Evolutionary conservation across 208 protist species (phyloP).

Genomic region (Naegleria lovaniensis): DNA sequence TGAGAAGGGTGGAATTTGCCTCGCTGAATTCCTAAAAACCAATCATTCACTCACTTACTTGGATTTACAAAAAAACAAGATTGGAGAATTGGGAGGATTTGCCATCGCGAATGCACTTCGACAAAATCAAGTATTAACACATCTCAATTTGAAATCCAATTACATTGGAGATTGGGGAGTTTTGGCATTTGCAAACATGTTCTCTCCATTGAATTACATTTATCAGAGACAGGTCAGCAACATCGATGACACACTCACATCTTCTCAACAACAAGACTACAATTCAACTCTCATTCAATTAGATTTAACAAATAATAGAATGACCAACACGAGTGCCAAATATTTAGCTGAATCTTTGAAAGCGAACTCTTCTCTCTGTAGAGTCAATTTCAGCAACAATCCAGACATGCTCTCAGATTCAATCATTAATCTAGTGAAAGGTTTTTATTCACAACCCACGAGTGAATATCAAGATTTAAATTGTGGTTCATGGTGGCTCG

Average conservation of each 20-base stretch:
- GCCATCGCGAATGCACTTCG: slow-evolving; percentile 61
- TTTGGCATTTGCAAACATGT: slow-evolving; percentile 37
- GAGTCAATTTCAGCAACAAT: not conserved
- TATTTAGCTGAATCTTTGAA: not conserved
- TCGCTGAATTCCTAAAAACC: slow-evolving; percentile 59
- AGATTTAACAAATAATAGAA: not conserved
- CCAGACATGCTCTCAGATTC: not conserved
- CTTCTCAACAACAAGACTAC: not conserved
- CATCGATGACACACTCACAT: too few species aligned
- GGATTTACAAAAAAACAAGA: slow-evolving; percentile 58
- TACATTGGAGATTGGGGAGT: slow-evolving; percentile 52
- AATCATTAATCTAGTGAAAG: not conserved
- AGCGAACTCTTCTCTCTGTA: not conserved
- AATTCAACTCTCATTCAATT: not conserved
- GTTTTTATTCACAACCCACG: not conserved
- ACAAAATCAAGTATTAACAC: slow-evolving; percentile 55
- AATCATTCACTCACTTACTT: slow-evolving; percentile 57
- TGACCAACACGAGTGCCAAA: not conserved
- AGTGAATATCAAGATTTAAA: slow-evolving; percentile 5
- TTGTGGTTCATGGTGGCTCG: not conserved
- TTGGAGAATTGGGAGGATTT: slow-evolving; percentile 63
- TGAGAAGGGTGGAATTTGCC: slow-evolving; percentile 46
- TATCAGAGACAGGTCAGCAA: not conserved
- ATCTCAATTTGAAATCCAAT: slow-evolving; percentile 65
- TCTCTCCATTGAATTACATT: not conserved